Evolutionary conservation across 2,329 filamentous ascomycete genomes (phyloP), one percentile per base, ranked within the genome.

Genomic region (Blastomyces percursus): DNA sequence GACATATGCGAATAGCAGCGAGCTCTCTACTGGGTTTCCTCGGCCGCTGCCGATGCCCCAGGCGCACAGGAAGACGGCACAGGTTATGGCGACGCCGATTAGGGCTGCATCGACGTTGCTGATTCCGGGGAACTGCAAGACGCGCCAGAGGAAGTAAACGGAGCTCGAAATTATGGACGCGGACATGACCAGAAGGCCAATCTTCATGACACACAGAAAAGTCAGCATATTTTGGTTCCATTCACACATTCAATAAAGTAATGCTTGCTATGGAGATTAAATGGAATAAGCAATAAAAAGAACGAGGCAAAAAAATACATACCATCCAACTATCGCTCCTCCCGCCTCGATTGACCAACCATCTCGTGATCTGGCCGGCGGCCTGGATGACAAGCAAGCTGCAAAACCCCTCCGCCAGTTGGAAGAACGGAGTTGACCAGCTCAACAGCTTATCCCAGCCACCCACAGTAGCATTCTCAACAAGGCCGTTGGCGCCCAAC

Each of bases 321-420:
- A 94, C 91, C 85, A 97, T 90, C 94, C 93, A 97, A 65, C 87
- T 95, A 77, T 99, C 94, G 71, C 92, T 95, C 71, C 91, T 86
- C 70, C 93, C 91, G 67, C 80, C 79, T 70, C 89, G 82, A 77
- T 97, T 97, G 62, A 97, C 93, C 38, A 97, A 83, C 87, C 91
- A 97, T 74, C 90, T 84, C 24, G 94, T 96, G 67, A 97, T 91
- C 74, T 96, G 93, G 0, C 94, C 94, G 16, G 90, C 88, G 21
- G 92, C 91, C 76, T 99, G 94, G 63, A 99, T 97, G 67, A 97
- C 92, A 62, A 97, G 79, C 69, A 99, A 79, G 71, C 91, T 97
- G 80, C 94, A 97, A 78, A 99, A 99, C 7, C 94, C 94, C 76
- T 99, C 94, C 60, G 89, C 85, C 9, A 99, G 81, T 77, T 99